Evolutionary conservation across 371 early-diverging fungal species (phyloP).

Genomic region (Mortierella sp.): DNA sequence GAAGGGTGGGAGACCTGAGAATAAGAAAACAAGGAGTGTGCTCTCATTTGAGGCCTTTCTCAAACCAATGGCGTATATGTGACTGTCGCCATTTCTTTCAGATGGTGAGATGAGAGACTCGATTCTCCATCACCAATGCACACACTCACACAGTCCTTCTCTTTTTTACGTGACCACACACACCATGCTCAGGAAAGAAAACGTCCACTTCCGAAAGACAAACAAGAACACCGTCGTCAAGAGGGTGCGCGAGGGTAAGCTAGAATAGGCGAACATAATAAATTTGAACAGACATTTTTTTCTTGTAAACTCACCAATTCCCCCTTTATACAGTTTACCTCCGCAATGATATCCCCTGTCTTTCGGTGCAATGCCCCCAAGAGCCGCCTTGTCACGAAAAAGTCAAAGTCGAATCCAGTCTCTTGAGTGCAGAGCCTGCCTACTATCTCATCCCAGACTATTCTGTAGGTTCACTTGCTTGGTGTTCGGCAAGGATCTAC

Average conservation of each 20-base stretch:
- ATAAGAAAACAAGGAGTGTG: not conserved
- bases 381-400: constrained; percentile 52
- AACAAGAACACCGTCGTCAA: constrained; percentile 70
- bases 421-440: constrained; percentile 61
- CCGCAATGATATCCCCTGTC: constrained; percentile 76
- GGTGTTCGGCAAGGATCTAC: not conserved
- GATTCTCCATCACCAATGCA: not conserved
- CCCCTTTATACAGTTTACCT: constrained; percentile 61
- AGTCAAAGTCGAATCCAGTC: constrained; percentile 57
- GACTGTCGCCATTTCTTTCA: constrained; percentile 5
- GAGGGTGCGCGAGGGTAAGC: constrained; percentile 71
- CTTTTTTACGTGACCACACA: too few species aligned
- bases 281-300: too few species aligned
- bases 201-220: constrained; percentile 62
- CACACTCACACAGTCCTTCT: too few species aligned
- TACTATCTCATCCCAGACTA: constrained; percentile 67
- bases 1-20: not conserved
- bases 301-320: not conserved
- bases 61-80: not conserved
- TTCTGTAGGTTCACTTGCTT: constrained; percentile 60
- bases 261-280: not conserved
- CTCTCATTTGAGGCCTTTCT: not conserved
- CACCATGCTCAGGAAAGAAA: constrained; percentile 41
- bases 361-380: constrained; percentile 60
- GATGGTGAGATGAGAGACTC: not conserved